A percentile compares a stretch with the other conserved stretches of the same genome.
Evolutionary conservation across 345 rosid species (phyloP).

Genomic region (Cochlearia excelsa): DNA sequence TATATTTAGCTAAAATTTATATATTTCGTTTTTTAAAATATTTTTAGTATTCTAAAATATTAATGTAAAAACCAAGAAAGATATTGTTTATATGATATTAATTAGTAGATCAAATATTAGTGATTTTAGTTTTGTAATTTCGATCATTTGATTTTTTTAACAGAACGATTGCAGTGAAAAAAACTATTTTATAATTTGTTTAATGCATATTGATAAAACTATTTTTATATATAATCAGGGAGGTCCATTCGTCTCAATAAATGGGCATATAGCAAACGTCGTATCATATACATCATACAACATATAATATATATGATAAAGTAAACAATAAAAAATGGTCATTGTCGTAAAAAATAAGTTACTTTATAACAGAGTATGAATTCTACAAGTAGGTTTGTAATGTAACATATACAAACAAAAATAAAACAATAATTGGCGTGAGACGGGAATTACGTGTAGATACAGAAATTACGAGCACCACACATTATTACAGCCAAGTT

Average conservation of each 20-base stretch:
- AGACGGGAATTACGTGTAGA: conserved; percentile 30
- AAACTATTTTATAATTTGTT: too few relatives aligned
- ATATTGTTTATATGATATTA: too few relatives aligned
- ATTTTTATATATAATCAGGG: neutral
- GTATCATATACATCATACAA: conserved; percentile 23
- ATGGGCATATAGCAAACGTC: conserved; percentile 12
- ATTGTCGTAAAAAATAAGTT: neutral
- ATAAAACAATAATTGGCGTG: conserved; percentile 30
- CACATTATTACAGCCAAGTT: conserved; percentile 30
- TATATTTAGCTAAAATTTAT: too few relatives aligned
- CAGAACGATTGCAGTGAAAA: too few relatives aligned
- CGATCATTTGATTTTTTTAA: too few relatives aligned
- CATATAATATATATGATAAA: conserved; percentile 29
- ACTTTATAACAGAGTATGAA: neutral
- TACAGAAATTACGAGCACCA: conserved; percentile 22
- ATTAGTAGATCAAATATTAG: too few relatives aligned
- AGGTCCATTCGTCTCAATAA: conserved; percentile 21
- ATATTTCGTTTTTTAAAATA: too few relatives aligned
- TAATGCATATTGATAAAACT: too few relatives aligned
- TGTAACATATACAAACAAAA: conserved; percentile 14
- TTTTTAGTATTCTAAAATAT: too few relatives aligned
- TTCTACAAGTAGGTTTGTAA: neutral
- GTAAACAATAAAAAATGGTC: neutral
- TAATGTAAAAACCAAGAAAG: too few relatives aligned
- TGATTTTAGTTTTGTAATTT: too few relatives aligned